Evolutionary conservation across 2,329 filamentous ascomycete species (phyloP), one percentile per base, ranked within the genome.

Genomic region (Trichoderma sp.): DNA sequence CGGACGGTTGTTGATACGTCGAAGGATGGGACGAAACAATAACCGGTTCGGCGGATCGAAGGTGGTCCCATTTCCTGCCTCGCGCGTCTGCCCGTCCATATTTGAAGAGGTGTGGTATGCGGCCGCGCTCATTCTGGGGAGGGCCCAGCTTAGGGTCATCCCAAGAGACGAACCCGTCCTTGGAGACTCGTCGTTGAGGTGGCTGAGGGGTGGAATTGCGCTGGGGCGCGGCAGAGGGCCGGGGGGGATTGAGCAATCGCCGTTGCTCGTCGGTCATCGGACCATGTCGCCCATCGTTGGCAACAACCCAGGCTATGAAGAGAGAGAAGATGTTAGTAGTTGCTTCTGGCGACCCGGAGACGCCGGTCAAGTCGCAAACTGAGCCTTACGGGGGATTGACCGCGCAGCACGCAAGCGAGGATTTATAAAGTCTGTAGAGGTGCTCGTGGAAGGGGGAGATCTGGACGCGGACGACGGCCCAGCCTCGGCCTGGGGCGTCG

Each of bases 31-130:
- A 80, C 28, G 85, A 80, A 59, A 88, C 84, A 71, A 89, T 87
- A 71, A 89, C 86, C 4, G 87, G 86, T 69, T 89, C 86, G 39
- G 84, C 81, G 3, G 85, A 84, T 64, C 87, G 84, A 63, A 89
- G 76, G 73, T 89, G 86, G 73, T 89, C 87, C 86, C 86, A 89
- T 78, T 84, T 84, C 69, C 85, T 82, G 3, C 86, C 86, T 58
- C 76, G 77, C 71, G 74, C 77, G 28, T 79, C 79, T 76, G 83
- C 76, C 77, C 82, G 83, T 55, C 85, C 82, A 72, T 85, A 76
- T 73, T 78, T 79, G 63, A 87, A 80, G 26, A 87, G 77, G 64
- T 81, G 80, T 63, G 83, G 82, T 24, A 87, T 76, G 69, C 77
- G 81, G 26, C 75, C 75, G 49, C 76, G 77, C 6, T 75, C 72